Percentiles rank a stretch among this genome's conserved stretches.
Evolutionary conservation across 2,329 filamentous ascomycete species (phyloP).

Genomic region (Talaromyces marneffei): DNA sequence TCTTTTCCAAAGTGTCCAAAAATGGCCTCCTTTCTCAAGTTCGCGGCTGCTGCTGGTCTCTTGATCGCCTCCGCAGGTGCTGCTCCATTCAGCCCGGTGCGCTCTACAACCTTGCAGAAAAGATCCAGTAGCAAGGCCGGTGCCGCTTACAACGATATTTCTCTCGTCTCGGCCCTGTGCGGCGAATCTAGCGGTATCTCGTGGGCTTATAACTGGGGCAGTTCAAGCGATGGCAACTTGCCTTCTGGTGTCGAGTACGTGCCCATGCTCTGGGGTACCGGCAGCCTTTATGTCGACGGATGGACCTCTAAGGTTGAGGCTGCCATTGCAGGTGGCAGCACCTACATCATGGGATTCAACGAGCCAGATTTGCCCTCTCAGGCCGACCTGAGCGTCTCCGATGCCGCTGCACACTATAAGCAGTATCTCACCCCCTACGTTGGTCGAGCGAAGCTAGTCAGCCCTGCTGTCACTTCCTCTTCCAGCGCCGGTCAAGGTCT

Average conservation of each 20-base stretch:
- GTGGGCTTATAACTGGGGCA: conserved; percentile 46
- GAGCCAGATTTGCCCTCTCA: conserved; percentile 40
- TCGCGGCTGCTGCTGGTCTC: neutral
- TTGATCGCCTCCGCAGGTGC: neutral
- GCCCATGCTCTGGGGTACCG: conserved; percentile 41
- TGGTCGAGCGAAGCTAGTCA: conserved; percentile 36
- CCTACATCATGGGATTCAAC: conserved; percentile 42
- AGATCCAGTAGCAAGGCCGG: conserved; percentile 19
- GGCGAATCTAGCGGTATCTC: conserved; percentile 28
- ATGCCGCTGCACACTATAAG: conserved; percentile 33
- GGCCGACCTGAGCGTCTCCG: conserved; percentile 32
- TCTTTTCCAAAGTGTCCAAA: neutral
- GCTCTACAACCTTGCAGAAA: conserved; percentile 18
- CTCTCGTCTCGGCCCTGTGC: conserved; percentile 30
- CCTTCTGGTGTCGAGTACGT: conserved; percentile 37
- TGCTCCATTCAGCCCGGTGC: neutral
- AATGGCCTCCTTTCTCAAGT: conserved; percentile 3
- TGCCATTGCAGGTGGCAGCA: conserved; percentile 30
- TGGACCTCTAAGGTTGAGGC: conserved; percentile 34
- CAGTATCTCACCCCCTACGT: conserved; percentile 35
- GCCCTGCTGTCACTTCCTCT: conserved; percentile 39
- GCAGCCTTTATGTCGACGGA: conserved; percentile 27
- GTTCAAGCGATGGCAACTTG: conserved; percentile 25
- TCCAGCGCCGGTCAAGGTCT: conserved; percentile 36
- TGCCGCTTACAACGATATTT: conserved; percentile 35